Percentiles rank a stretch among this genome's conserved stretches.
Conservation (phyloP, 2,329 filamentous ascomycete genomes). For the Laburnicola sp. region DNA sequence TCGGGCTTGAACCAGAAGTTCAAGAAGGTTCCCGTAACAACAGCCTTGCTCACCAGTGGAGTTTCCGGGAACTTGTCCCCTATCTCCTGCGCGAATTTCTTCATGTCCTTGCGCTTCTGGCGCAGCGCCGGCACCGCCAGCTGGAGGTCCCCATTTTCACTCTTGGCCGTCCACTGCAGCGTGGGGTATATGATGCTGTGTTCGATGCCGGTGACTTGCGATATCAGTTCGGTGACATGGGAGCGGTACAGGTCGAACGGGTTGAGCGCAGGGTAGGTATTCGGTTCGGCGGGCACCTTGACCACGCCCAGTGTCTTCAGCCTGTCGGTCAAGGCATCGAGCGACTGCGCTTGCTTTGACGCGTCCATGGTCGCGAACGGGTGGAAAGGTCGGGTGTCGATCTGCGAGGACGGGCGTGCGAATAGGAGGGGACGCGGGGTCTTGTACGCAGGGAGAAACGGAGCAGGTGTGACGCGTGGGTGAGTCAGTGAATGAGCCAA, state of each 20-base stretch:
- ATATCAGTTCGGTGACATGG: constrained; percentile 71
- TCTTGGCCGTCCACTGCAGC: constrained; percentile 74
- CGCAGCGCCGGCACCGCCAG: constrained; percentile 79
- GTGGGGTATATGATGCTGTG: constrained; percentile 71
- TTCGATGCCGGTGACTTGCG: constrained; percentile 71
- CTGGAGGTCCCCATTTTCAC: constrained; percentile 82
- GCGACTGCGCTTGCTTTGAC: constrained; percentile 23
- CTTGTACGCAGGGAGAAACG: background rate
- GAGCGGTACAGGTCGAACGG: constrained; percentile 78
- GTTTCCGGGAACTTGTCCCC: constrained; percentile 70
- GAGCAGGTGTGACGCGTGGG: constrained; percentile 4
- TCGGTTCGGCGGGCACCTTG: constrained; percentile 45
- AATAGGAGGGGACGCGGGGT: constrained; percentile 11
- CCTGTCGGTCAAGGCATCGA: constrained; percentile 44
- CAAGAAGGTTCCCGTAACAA: constrained; percentile 68
- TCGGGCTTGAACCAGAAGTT: constrained; percentile 79
- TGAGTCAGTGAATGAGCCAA: constrained; percentile 43
- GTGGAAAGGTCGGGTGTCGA: constrained; percentile 20
- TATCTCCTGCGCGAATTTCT: constrained; percentile 60
- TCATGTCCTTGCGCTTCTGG: constrained; percentile 66
- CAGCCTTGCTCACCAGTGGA: constrained; percentile 71
- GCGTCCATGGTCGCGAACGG: constrained; percentile 33
- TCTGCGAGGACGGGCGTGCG: constrained; percentile 19
- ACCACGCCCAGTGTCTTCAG: constrained; percentile 45
- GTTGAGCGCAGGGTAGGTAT: constrained; percentile 67